Percentiles rank a stretch among this genome's conserved stretches.
Evolutionary conservation across 2,329 filamentous ascomycete genomes (phyloP).

Genomic region (Phaeosphaeria sp.): DNA sequence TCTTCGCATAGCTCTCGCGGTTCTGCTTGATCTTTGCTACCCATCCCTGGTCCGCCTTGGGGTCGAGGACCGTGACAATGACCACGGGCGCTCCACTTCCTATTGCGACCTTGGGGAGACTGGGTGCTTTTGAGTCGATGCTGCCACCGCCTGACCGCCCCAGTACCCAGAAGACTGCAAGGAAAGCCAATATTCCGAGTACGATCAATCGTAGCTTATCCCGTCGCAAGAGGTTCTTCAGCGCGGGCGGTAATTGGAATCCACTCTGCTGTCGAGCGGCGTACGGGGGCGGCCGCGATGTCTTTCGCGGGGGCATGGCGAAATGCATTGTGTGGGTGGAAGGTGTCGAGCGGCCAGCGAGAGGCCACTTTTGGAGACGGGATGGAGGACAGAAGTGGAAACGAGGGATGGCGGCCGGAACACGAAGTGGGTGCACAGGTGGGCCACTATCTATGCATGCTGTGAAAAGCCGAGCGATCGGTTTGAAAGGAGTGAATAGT

Average conservation of each 20-base stretch:
- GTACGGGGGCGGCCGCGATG: constrained; percentile 77
- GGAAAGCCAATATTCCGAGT: constrained; percentile 61
- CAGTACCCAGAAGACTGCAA: constrained; percentile 53
- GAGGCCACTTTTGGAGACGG: constrained; percentile 5
- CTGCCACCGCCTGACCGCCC: constrained; percentile 32
- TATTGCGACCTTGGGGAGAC: constrained; percentile 43
- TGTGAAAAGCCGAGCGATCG: neutral
- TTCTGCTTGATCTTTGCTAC: constrained; percentile 79
- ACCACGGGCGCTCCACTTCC: constrained; percentile 65
- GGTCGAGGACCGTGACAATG: constrained; percentile 84
- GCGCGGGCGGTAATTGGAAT: constrained; percentile 50
- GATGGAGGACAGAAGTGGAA: constrained; percentile 7
- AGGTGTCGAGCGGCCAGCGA: constrained; percentile 23
- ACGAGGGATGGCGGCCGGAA: constrained; percentile 30
- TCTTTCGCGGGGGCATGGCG: constrained; percentile 85
- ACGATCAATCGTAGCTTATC: constrained; percentile 66
- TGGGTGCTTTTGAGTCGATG: constrained; percentile 15
- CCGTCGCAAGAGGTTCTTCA: constrained; percentile 59
- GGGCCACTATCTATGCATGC: constrained; percentile 4
- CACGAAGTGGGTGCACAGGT: neutral
- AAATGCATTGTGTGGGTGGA: constrained; percentile 70
- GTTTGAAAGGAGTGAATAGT: neutral
- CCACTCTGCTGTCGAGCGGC: constrained; percentile 61
- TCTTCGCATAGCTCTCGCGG: constrained; percentile 80
- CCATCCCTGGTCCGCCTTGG: constrained; percentile 69